phyloP scores from a whole-genome alignment of 345 rosid genomes.

The Mangifera indica region DNA sequence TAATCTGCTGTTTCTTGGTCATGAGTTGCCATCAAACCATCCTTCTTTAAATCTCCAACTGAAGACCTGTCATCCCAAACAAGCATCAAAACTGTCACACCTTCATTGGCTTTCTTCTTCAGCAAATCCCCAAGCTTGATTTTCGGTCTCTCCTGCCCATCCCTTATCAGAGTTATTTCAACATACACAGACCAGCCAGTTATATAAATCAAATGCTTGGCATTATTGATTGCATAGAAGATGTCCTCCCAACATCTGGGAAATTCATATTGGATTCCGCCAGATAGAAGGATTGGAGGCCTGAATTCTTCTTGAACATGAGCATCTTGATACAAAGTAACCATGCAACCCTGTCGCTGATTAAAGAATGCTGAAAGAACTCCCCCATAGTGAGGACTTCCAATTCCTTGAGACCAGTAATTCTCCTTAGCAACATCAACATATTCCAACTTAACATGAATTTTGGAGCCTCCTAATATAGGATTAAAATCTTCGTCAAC shows the following conservation, averaged over 20 bases:
- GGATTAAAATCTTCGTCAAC: constrained; percentile 35
- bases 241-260: constrained; percentile 81
- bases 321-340: constrained; percentile 84
- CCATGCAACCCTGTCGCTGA: constrained; percentile 60
- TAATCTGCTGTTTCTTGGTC: constrained; percentile 57
- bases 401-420: constrained; percentile 66
- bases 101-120: constrained; percentile 57
- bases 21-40: constrained; percentile 77
- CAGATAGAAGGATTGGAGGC: constrained; percentile 17
- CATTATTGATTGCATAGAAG: constrained; percentile 57
- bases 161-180: constrained; percentile 54
- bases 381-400: constrained; percentile 33
- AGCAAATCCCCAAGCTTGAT: constrained; percentile 56
- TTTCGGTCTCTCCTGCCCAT: constrained; percentile 31
- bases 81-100: constrained; percentile 61
- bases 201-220: constrained; percentile 63
- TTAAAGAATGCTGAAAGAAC: constrained; percentile 55
- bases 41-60: constrained; percentile 34
- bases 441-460: constrained; percentile 53
- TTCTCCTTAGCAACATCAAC: constrained; percentile 26
- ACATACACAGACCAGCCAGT: constrained; percentile 80
- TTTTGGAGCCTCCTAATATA: constrained; percentile 41
- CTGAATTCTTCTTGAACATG: constrained; percentile 42
- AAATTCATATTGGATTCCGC: constrained; percentile 32
- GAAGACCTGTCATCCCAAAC: constrained; percentile 89